Evolutionary conservation across 2,329 filamentous ascomycete species (phyloP), one percentile per base, ranked within the genome.

Genomic region (Cucurbitaria berberidis): DNA sequence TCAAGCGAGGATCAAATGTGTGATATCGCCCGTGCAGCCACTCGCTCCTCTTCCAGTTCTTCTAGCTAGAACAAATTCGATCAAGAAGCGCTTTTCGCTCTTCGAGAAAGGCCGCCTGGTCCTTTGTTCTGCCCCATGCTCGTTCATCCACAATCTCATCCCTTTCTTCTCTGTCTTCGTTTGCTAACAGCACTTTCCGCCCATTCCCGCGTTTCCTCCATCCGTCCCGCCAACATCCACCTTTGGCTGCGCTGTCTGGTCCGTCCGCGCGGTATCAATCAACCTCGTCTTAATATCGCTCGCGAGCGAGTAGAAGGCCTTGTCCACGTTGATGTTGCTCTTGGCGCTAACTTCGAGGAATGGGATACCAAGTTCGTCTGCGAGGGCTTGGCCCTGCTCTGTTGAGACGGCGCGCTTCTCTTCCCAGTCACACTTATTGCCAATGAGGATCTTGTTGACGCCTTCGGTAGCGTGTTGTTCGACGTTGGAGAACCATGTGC

Each of bases 381-480:
- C 95, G 51, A 99, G 86, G 63, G 89, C 88, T 78, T 99, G 93
- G 67, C 95, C 95, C 73, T 92, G 89, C 76, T 97, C 93, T 55
- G 90, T 96, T 44, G 91, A 92, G 36, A 99, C 90, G 49, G 90
- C 92, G 66, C 95, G 89, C 84, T 98, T 98, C 81, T 99, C 95
- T 79, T 98, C 95, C 95, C 95, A 98, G 79, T 99, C 95, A 81
- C 95, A 99, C 81, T 99, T 99, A 85, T 99, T 99, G 76, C 95
- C 95, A 66, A 99, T 97, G 64, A 99, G 86, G 74, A 99, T 98
- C 84, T 98, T 99, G 86, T 98, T 97, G 74, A 99, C 95, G 70
- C 95, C 95, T 80, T 98, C 95, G 69, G 91, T 96, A 53, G 95
- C 95, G 80, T 99, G 93, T 78, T 96, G 93, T 77, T 97, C 93